Base-by-base conservation (phyloP, 83 land plant species). In the Picea engelmannii region DNA sequence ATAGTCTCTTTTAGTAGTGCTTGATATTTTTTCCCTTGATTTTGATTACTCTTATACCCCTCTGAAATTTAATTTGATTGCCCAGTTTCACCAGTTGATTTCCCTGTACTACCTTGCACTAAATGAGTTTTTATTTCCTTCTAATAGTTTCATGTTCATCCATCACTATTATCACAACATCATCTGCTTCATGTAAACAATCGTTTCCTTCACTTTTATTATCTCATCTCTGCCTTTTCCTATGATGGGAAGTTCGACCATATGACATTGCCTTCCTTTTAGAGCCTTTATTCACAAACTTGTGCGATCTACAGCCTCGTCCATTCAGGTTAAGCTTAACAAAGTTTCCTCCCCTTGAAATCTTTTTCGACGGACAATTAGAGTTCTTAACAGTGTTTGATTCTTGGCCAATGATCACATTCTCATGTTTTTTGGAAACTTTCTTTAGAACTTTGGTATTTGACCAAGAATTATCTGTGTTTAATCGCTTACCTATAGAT, bases 281-380 rank as follows among this genome's bases (percentile, higher is more conserved):
- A 31, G 31, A 31, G 31, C 31, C 31, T 31, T 31, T 31, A 31
- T 31, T 31, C 31, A 77, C 63, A 77, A 77, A 77, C 52, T 65
- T 65, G 25, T 16, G 81, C 12, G 25, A 18, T 27, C 60, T 80
- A 24, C 40, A 58, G 40, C 85, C 85, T 60, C 78, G 61, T 15
- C 91, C 85, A 76, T 87, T 90, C 20, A 90, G 80, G 59, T 90
- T 90, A 17, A 88, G 78, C 87, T 70, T 89, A 62, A 92, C 90
- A 73, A 90, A 90, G 66, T 90, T 90, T 0, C 89, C 92, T 76
- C 84, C 93, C 20, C 27, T 76, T 38, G 42, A 69, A 21, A 42
- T 23, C 66, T 83, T 92, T 6, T 65, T 65, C 2, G 63, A 55
- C 38, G 6, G 58, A 77, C 27, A 7, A 77, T 15, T 12, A 24